These are phyloP conservation scores for Globisporangium parvum DNA, from an alignment of 352 stramenopile genomes.

Conservation along the genomic window DNA sequence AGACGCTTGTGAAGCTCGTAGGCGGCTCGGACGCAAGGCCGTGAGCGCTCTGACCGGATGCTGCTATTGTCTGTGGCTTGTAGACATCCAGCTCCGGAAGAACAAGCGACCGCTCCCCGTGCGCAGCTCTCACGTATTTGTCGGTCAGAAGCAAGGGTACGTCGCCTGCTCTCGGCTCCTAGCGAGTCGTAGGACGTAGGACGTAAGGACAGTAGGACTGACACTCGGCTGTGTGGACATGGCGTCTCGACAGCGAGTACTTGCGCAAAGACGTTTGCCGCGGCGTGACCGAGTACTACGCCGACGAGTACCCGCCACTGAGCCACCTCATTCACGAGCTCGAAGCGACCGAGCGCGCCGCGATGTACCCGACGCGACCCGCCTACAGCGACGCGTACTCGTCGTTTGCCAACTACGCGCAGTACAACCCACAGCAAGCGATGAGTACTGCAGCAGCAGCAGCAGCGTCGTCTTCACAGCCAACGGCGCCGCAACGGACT, in stretches of 20 bases:
- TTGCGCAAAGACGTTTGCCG: slow-evolving; percentile 68
- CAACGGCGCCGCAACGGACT: background rate
- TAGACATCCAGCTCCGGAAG: slow-evolving; percentile 60
- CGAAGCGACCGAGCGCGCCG: slow-evolving; percentile 46
- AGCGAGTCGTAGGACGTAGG: background rate
- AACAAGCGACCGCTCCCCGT: slow-evolving; percentile 62
- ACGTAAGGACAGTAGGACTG: background rate
- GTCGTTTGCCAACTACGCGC: slow-evolving; percentile 50
- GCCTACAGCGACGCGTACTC: slow-evolving; percentile 68
- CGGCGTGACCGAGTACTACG: slow-evolving; percentile 73
- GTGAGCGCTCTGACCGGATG: no score
- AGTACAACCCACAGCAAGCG: no score
- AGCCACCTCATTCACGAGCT: slow-evolving; percentile 65
- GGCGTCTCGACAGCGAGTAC: slow-evolving; percentile 34
- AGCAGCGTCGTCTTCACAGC: slow-evolving; percentile 2
- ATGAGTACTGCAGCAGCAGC: no score
- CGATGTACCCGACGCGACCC: slow-evolving; percentile 53
- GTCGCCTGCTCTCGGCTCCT: slow-evolving; percentile 2
- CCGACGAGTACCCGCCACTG: slow-evolving; percentile 62
- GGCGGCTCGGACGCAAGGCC: background rate
- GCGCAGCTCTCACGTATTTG: slow-evolving; percentile 54
- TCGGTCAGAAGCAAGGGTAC: slow-evolving; percentile 82
- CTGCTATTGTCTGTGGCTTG: background rate
- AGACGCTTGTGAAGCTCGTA: background rate
- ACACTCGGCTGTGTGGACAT: background rate